phyloP scores from a whole-genome alignment of 2,329 filamentous ascomycete species.

The Emmonsiellopsis sp. region DNA sequence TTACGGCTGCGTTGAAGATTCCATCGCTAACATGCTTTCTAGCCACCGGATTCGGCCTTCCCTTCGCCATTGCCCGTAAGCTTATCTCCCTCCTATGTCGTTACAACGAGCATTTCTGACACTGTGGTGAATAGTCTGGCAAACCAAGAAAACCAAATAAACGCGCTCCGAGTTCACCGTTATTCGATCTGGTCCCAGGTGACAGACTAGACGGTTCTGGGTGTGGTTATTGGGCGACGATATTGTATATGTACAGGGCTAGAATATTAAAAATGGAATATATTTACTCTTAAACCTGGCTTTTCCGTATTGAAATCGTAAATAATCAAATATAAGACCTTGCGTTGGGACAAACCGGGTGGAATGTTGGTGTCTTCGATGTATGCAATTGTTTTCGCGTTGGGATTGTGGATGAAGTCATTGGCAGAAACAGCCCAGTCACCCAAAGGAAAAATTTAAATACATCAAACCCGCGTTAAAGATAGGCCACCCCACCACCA shows the following conservation, averaged over 20 bases:
- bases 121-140: conserved; percentile 46
- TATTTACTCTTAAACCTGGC: too few relatives aligned
- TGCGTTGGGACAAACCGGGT: neutral
- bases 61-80: conserved; percentile 57
- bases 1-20: neutral
- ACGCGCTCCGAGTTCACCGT: conserved; percentile 5
- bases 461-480: neutral
- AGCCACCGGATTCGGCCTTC: conserved; percentile 50
- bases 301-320: too few relatives aligned
- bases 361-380: conserved; percentile 4
- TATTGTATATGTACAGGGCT: conserved; percentile 24
- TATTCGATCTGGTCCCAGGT: neutral
- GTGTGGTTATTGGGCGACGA: neutral
- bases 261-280: conserved; percentile 17
- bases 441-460: conserved; percentile 12
- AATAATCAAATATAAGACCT: too few relatives aligned
- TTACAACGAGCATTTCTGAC: conserved; percentile 14
- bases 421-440: conserved; percentile 19
- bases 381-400: conserved; percentile 11
- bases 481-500: neutral
- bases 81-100: conserved; percentile 1
- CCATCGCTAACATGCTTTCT: conserved; percentile 28
- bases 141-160: conserved; percentile 54
- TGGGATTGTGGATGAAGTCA: conserved; percentile 34
- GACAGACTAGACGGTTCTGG: neutral